phyloP scores from a whole-genome alignment of 73 alveolate genomes.

The Uronychia setigera region DNA sequence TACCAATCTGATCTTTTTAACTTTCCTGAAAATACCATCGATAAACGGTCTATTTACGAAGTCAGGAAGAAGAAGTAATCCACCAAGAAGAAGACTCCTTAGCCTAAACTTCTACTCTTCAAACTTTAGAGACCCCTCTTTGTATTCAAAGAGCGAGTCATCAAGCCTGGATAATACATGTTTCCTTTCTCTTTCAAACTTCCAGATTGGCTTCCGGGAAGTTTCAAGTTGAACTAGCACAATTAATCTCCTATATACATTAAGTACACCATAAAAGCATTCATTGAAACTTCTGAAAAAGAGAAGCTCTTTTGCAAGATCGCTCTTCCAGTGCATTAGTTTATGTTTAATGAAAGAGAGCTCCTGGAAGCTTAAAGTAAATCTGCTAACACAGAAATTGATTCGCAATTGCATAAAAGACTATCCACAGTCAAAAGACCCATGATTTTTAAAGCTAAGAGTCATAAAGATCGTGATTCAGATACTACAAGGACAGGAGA shows the following conservation, averaged over 20 bases:
- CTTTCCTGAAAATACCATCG: not conserved
- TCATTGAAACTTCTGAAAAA: not conserved
- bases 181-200: not conserved
- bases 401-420: not conserved
- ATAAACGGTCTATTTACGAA: not conserved
- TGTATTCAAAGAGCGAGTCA: not conserved
- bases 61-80: not conserved
- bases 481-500: no score
- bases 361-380: not conserved
- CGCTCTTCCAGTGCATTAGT: not conserved
- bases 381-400: constrained; percentile 1
- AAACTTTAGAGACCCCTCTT: not conserved
- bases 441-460: no score
- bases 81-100: not conserved
- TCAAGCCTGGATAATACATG: not conserved
- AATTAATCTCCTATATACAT: not conserved
- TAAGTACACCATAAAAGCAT: not conserved
- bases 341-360: not conserved
- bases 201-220: not conserved
- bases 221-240: not conserved
- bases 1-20: not conserved
- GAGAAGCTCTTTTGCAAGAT: not conserved
- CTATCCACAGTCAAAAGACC: no score
- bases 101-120: not conserved
- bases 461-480: no score